Evolutionary conservation across 129 eudicot species (phyloP), one percentile per base, ranked within the genome.

Genomic region (Chrysanthemum lavandulifolium): DNA sequence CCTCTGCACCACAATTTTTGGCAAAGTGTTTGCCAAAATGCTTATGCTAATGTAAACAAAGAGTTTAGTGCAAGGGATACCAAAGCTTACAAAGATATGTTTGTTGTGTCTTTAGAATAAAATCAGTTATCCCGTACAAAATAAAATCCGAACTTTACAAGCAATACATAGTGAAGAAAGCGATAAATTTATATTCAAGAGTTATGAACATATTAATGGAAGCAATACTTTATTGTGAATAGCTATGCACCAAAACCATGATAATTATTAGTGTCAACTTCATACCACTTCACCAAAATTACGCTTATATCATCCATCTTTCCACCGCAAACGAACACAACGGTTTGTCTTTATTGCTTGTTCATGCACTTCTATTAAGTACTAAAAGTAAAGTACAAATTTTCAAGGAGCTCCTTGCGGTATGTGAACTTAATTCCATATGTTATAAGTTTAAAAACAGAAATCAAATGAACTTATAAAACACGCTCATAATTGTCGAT

Each of bases 261-360:
- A 16, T n/a, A 23, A 68, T 29, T 8, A 2, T 19, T 18, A 13
- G 12, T 6, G 15, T 83, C 75, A 87, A 31, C 64, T 76, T 78
- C 84, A 65, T 71, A 76, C 74, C 76, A 87, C 95, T 71, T 79
- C 84, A 68, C 75, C 96, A 72, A 93, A 68, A 93, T 78, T 56
- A 93, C 98, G 6, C 97, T 93, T 65, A 93, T 85, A 78, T 93
- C 98, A 73, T 93, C 98, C 78, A 87, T 84, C 87, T 93, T 93
- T 63, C 98, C 98, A 43, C 98, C 98, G 82, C 82, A 72, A 50
- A 79, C 2, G 13, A 74, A 76, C 23, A 48, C 12, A 54, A 15
- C 47, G 1, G 2, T 66, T 47, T 12, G 13, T 61, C 59, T 48
- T 23, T 10, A 67, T 1, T 10, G 43, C 71, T 54, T 8, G 1